These are phyloP conservation scores for Podospora bellae-mahoneyi DNA, from an alignment of 495 filamentous ascomycete genomes.

Conservation along the genomic window DNA sequence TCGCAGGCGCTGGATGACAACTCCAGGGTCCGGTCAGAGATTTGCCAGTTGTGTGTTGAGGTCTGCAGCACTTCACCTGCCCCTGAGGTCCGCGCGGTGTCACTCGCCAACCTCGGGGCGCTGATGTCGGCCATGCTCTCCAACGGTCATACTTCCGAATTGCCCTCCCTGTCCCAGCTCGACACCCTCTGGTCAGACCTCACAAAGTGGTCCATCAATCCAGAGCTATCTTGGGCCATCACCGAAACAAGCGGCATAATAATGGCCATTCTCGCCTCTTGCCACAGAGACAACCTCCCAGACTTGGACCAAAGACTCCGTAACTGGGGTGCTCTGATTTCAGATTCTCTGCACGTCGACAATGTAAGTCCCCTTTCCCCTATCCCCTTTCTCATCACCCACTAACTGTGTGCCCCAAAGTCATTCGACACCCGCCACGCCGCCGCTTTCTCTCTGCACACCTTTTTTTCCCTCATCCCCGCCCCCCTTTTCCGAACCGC, in stretches of 20 bases:
- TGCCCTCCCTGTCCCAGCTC: constrained; percentile 27
- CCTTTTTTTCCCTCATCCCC: constrained; percentile 29
- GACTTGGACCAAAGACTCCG: constrained; percentile 29
- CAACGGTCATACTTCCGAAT: constrained; percentile 1
- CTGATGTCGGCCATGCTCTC: constrained; percentile 32
- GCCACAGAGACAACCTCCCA: background rate
- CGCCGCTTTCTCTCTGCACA: constrained; percentile 42
- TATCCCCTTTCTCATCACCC: background rate
- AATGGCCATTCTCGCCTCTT: constrained; percentile 31
- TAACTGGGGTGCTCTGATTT: constrained; percentile 46
- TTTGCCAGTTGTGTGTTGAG: constrained; percentile 30
- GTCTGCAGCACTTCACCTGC: constrained; percentile 22
- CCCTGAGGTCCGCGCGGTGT: constrained; percentile 38
- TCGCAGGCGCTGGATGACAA: constrained; percentile 2
- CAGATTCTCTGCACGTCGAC: constrained; percentile 39
- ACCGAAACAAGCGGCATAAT: constrained; percentile 44
- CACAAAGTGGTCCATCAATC: constrained; percentile 37
- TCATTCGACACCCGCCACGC: constrained; percentile 64
- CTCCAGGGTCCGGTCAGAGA: constrained; percentile 8
- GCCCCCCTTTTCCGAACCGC: constrained; percentile 19
- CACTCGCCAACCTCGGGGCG: constrained; percentile 35
- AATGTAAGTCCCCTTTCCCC: constrained; percentile 35
- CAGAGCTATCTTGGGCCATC: constrained; percentile 43
- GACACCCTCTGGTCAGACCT: constrained; percentile 33
- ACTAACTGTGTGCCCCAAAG: constrained; percentile 35